These are phyloP conservation scores for Zychaea mexicana DNA, from an alignment of 371 early-diverging fungal genomes.

Conservation along the genomic window DNA sequence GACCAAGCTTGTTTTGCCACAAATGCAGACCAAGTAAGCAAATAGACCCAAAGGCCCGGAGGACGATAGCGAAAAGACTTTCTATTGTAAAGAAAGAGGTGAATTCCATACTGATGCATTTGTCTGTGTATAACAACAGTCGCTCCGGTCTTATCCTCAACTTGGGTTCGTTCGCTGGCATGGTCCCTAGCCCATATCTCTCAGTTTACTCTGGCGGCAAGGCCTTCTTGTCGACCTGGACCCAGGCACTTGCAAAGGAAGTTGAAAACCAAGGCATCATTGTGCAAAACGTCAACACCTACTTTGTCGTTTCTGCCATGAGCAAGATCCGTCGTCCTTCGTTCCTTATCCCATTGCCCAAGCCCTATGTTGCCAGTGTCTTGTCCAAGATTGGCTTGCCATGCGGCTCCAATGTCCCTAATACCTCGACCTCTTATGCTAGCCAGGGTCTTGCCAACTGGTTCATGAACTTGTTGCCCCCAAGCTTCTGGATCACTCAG, in stretches of 20 bases:
- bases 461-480: conserved; percentile 65
- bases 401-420: conserved; percentile 72
- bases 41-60: neutral
- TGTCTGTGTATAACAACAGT: too few species aligned
- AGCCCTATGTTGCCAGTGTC: conserved; percentile 77
- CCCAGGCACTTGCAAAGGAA: conserved; percentile 90
- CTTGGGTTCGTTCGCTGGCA: conserved; percentile 92
- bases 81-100: too few species aligned
- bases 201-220: conserved; percentile 95
- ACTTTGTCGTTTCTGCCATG: conserved; percentile 93
- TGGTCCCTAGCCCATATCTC: conserved; percentile 86
- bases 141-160: conserved; percentile 90
- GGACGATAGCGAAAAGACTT: neutral
- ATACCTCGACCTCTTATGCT: conserved; percentile 79
- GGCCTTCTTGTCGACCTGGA: conserved; percentile 90
- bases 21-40: conserved; percentile 63
- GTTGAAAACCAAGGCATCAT: conserved; percentile 71
- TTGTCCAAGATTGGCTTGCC: conserved; percentile 76
- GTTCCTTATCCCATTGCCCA: conserved; percentile 81
- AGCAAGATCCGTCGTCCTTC: conserved; percentile 85
- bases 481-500: conserved; percentile 65
- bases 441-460: conserved; percentile 83
- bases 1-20: conserved; percentile 82
- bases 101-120: neutral
- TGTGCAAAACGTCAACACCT: conserved; percentile 91